Conservation (phyloP, 352 stramenopile genomes). For the Globisporangium splendens region DNA sequence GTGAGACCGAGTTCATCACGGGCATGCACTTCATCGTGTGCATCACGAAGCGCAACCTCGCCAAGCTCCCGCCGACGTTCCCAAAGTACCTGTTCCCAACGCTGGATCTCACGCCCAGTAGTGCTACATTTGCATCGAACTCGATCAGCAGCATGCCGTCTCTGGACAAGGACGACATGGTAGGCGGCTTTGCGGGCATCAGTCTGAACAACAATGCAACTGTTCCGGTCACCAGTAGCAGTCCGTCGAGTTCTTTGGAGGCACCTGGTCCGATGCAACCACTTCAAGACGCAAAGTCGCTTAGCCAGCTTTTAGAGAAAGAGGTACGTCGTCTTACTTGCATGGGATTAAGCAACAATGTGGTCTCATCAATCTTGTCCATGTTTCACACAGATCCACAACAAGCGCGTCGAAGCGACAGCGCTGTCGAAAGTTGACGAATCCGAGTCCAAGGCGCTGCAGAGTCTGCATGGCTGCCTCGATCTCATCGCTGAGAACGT, state of each 20-base stretch:
- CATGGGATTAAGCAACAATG: no score
- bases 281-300: slow-evolving; percentile 29
- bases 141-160: slow-evolving; percentile 38
- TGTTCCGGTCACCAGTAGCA: background rate
- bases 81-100: slow-evolving; percentile 63
- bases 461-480: slow-evolving; percentile 42
- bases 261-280: slow-evolving; percentile 16
- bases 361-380: no score
- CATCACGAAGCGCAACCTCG: slow-evolving; percentile 65
- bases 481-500: slow-evolving; percentile 38
- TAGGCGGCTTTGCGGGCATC: slow-evolving; percentile 1
- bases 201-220: background rate
- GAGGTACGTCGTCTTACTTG: slow-evolving; percentile 19
- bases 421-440: slow-evolving; percentile 29
- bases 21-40: slow-evolving; percentile 82
- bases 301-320: slow-evolving; percentile 35
- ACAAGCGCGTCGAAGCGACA: slow-evolving; percentile 26
- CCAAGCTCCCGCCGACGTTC: slow-evolving; percentile 39
- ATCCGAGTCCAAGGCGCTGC: slow-evolving; percentile 27
- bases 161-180: slow-evolving; percentile 21
- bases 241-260: slow-evolving; percentile 1
- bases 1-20: slow-evolving; percentile 57
- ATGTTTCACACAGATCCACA: slow-evolving; percentile 20
- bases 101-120: slow-evolving; percentile 34
- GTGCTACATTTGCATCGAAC: background rate